These are phyloP conservation scores for Sporothrix mexicana DNA, from an alignment of 2,329 filamentous ascomycete genomes.

Conservation along the genomic window DNA sequence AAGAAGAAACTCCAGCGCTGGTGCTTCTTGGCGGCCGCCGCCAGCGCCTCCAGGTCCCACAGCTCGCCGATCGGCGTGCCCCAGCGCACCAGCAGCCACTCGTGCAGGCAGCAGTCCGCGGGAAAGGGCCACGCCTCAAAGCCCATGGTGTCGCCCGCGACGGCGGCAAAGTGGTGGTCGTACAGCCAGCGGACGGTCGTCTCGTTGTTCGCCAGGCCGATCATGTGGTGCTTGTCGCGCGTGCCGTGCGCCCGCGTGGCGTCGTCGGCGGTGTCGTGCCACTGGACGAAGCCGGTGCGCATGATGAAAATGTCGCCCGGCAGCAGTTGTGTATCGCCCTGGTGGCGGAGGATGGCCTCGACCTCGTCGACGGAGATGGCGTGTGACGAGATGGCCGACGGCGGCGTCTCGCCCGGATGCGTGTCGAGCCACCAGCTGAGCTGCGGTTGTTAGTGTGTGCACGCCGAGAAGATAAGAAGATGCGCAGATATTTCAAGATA, in stretches of 20 bases:
- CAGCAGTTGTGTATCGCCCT: too few relatives aligned
- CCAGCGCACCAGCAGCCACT: slow-evolving; percentile 57
- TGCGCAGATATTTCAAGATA: neutral
- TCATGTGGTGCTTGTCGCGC: neutral
- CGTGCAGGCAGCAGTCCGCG: slow-evolving; percentile 46
- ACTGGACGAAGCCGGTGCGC: too few relatives aligned
- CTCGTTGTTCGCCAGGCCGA: neutral
- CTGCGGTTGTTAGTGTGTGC: too few relatives aligned
- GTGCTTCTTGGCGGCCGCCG: slow-evolving; percentile 58
- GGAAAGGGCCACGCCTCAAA: slow-evolving; percentile 10
- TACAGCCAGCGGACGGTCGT: slow-evolving; percentile 5
- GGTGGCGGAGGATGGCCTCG: too few relatives aligned
- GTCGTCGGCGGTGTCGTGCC: neutral
- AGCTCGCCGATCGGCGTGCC: slow-evolving; percentile 62
- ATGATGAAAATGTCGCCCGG: too few relatives aligned
- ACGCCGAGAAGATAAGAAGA: too few relatives aligned
- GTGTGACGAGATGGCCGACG: too few relatives aligned
- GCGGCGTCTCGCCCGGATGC: too few relatives aligned
- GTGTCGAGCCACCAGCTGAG: too few relatives aligned
- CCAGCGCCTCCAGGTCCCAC: slow-evolving; percentile 60
- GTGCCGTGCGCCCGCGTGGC: neutral
- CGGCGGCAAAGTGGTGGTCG: slow-evolving; percentile 10
- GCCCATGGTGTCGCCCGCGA: neutral
- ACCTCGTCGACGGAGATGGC: too few relatives aligned
- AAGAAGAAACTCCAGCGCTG: slow-evolving; percentile 66